Conservation (phyloP, 441 rosid genomes). For the Mallotus repandus region DNA sequence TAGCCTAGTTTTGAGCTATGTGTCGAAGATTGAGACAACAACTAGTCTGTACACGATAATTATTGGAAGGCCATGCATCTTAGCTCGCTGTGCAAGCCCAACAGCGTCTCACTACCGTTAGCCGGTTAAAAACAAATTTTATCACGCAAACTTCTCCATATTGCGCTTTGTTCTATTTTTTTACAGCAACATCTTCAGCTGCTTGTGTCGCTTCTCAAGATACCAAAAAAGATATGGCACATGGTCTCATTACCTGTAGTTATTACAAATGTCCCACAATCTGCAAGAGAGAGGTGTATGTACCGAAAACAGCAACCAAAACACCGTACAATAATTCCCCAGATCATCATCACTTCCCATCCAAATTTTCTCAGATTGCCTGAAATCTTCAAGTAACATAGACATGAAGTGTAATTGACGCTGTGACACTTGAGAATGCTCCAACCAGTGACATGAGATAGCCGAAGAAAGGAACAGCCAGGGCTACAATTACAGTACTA, state of each 20-base stretch:
- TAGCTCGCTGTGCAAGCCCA: too few species aligned
- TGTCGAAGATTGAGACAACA: too few species aligned
- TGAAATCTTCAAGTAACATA: conserved; percentile 79
- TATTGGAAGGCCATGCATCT: too few species aligned
- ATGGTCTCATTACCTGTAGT: not conserved
- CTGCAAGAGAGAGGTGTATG: conserved; percentile 52
- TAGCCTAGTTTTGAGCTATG: too few species aligned
- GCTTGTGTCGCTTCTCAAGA: too few species aligned
- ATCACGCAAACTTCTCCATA: too few species aligned
- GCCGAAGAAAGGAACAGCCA: conserved; percentile 68
- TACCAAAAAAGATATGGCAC: too few species aligned
- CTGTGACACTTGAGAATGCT: conserved; percentile 68
- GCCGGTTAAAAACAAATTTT: too few species aligned
- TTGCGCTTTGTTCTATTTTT: too few species aligned
- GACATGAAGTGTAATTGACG: conserved; percentile 65
- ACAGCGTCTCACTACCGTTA: too few species aligned
- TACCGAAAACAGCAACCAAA: conserved; percentile 47
- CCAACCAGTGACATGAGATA: conserved; percentile 86
- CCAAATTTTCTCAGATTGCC: conserved; percentile 47
- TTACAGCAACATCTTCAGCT: too few species aligned
- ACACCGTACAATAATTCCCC: conserved; percentile 40
- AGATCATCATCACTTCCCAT: conserved; percentile 39
- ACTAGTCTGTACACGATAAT: too few species aligned
- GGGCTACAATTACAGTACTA: conserved; percentile 63
- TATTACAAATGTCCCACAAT: conserved; percentile 38